Conservation (phyloP, 202 grass and related monocot genomes). For the Hordeum pubiflorum region DNA sequence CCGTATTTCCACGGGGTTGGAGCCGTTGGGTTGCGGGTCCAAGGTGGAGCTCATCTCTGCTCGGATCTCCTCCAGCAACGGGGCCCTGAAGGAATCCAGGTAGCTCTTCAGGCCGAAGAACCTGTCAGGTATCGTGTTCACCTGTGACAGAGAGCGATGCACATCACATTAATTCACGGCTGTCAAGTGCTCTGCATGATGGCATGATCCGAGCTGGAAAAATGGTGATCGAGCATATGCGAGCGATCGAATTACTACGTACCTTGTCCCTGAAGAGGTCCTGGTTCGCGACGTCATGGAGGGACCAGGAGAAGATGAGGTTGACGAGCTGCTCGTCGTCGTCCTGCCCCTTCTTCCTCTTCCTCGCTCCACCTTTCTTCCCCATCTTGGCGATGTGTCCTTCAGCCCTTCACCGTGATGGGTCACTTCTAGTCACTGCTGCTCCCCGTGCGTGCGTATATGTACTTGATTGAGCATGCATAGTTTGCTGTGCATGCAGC, state of each 20-base stretch:
- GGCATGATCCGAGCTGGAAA: no score
- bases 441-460: background rate
- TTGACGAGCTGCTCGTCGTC: constrained; percentile 14
- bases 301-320: constrained; percentile 42
- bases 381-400: background rate
- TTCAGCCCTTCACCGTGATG: background rate
- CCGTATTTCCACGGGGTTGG: background rate
- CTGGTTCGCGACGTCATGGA: constrained; percentile 35
- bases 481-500: background rate
- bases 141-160: constrained; percentile 21
- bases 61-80: constrained; percentile 60
- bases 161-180: background rate
- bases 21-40: background rate
- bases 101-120: constrained; percentile 37
- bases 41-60: constrained; percentile 52
- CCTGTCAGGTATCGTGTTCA: constrained; percentile 34
- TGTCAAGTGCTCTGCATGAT: background rate
- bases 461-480: background rate
- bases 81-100: constrained; percentile 38
- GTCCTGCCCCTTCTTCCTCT: background rate
- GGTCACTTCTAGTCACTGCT: background rate
- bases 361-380: background rate
- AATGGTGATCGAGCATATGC: background rate
- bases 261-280: constrained; percentile 35
- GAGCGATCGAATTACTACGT: fast-evolving